Base-by-base conservation (phyloP, 169 alveolate genomes). In the Perkinsus olseni region DNA sequence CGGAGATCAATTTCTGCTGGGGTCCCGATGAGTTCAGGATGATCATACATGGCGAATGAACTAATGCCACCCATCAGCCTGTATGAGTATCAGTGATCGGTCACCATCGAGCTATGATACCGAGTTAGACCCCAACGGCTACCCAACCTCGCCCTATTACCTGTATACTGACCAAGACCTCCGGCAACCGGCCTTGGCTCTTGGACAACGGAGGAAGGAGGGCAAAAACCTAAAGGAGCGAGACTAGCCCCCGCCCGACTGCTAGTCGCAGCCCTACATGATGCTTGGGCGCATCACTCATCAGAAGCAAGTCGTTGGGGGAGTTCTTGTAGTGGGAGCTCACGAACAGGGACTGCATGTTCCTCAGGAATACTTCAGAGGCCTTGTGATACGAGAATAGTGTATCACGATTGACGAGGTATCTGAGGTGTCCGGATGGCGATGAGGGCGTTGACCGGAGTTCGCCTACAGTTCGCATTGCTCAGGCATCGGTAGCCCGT, bases 271-370 rank as follows among this genome's bases (percentile, higher is more conserved):
- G n/a, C n/a, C 99, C 98, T 74, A 99, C 95, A 93, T 97, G 97
- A 95, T 99, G 99, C 28, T 99, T 99, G 3, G 99, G 99, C 4
- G 99, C 99, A 95, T 99, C 99, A n/a, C 99, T 96, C 93, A 99
- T 95, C 93, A 99, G 97, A 95, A 98, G 97, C 38, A 99, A 96
- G 95, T 99, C 99, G 95, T 99, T 99, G 38, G 99, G 99, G 24
- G 99, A 96, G 97, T 99, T 99, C 95, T 99, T 99, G 96, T 99
- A 99, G 96, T 99, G 99, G 38, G 99, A 98, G 74, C 99, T 97
- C 24, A 99, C 99, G 94, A 99, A 98, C 62, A 99, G 97, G 0
- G 99, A 96, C 99, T 98, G 98, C 74, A 99, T 95, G 93, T 98
- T 98, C 94, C 97, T 98, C 74, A 99, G 96, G 93, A 99, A 98